phyloP scores from a whole-genome alignment of 2,329 filamentous ascomycete species.

The Huntiella bhutanensis region DNA sequence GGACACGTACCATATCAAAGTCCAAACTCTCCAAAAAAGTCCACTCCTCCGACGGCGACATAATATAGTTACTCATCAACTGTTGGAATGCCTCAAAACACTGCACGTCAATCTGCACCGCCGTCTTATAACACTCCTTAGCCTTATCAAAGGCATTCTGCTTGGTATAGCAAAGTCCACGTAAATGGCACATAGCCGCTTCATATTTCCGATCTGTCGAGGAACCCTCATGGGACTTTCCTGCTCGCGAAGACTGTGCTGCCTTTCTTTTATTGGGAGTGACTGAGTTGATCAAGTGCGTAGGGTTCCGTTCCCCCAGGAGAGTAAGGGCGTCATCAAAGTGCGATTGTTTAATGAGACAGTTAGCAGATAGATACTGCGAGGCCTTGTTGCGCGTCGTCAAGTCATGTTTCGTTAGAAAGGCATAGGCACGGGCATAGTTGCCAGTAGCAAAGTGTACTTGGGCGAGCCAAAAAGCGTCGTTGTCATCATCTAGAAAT shows the following conservation, averaged over 20 bases:
- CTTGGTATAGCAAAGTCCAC: constrained; percentile 87
- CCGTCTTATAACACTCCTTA: constrained; percentile 96
- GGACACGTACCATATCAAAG: constrained; percentile 62
- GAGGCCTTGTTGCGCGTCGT: constrained; percentile 67
- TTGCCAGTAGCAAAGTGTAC: constrained; percentile 92
- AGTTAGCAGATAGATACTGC: constrained; percentile 82
- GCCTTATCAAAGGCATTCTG: constrained; percentile 94
- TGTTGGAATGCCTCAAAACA: constrained; percentile 98
- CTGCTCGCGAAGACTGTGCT: constrained; percentile 30
- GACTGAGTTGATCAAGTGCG: constrained; percentile 56
- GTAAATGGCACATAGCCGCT: constrained; percentile 90
- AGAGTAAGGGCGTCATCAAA: constrained; percentile 75
- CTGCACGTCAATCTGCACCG: constrained; percentile 88
- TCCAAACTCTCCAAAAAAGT: constrained; percentile 73
- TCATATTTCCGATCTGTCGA: constrained; percentile 51
- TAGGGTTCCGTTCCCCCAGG: constrained; percentile 86
- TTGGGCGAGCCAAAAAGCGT: constrained; percentile 96
- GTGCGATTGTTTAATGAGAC: constrained; percentile 77
- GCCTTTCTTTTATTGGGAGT: constrained; percentile 41
- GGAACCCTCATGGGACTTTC: constrained; percentile 10
- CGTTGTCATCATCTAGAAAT: constrained; percentile 61
- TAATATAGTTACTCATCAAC: constrained; percentile 86
- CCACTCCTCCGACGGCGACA: constrained; percentile 80
- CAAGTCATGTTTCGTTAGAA: constrained; percentile 70
- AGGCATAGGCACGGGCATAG: constrained; percentile 75